Evolutionary conservation across 192 early-diverging fungal species (phyloP).

Genomic region (Backusella luteola): DNA sequence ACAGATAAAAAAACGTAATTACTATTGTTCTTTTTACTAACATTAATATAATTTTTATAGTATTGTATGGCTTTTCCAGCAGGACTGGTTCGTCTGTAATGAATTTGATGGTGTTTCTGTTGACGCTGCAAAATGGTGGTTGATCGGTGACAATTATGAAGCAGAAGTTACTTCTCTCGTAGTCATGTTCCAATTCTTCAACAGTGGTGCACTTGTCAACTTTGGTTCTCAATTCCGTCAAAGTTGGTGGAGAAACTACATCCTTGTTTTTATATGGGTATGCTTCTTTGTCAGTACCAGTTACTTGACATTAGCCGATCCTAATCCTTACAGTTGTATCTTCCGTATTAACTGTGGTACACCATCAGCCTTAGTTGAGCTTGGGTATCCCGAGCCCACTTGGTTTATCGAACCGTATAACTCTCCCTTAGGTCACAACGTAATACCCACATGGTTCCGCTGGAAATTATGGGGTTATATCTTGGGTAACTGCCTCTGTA

Average conservation of each 20-base stretch:
- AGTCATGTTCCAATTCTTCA: conserved; percentile 68
- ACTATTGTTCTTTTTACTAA: not conserved
- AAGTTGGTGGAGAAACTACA: conserved; percentile 61
- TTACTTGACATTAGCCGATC: conserved; percentile 49
- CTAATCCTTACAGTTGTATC: conserved; percentile 49
- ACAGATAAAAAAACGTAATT: not conserved
- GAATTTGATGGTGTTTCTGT: conserved; percentile 69
- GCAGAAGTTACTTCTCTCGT: conserved; percentile 59
- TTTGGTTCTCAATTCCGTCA: conserved; percentile 67
- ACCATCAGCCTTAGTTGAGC: conserved; percentile 28
- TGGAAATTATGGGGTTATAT: conserved; percentile 55
- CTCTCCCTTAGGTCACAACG: conserved; percentile 65
- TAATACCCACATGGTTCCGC: conserved; percentile 63
- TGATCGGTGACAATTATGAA: conserved; percentile 80
- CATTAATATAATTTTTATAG: conserved; percentile 7
- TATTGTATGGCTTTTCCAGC: conserved; percentile 62
- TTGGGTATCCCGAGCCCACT: conserved; percentile 35
- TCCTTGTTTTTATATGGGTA: conserved; percentile 53
- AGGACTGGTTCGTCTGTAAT: conserved; percentile 75
- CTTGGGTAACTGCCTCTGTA: conserved; percentile 39
- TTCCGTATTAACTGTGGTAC: conserved; percentile 75
- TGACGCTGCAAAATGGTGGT: conserved; percentile 72
- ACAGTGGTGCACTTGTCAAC: conserved; percentile 66
- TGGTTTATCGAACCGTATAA: conserved; percentile 56
- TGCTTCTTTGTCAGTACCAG: conserved; percentile 47